These are phyloP conservation scores for Chaetoscypha palmicola DNA, from an alignment of 2,329 filamentous ascomycete species.

Conservation along the genomic window DNA sequence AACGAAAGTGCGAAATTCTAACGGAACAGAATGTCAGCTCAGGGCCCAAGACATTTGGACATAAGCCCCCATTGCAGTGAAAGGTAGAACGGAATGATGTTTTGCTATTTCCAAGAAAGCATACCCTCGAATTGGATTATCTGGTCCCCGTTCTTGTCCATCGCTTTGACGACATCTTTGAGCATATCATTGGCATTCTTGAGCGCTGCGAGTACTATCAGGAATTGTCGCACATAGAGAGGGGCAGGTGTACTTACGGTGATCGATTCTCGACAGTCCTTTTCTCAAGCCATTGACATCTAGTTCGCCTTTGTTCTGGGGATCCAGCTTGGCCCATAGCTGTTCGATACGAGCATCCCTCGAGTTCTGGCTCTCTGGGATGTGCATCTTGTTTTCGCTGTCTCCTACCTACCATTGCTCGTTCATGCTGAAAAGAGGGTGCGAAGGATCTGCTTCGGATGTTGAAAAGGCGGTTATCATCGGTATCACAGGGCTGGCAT, in stretches of 20 bases:
- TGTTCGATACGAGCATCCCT: conserved; percentile 75
- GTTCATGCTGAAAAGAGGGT: conserved; percentile 19
- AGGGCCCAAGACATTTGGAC: background rate
- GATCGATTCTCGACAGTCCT: conserved; percentile 81
- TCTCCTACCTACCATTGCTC: conserved; percentile 16
- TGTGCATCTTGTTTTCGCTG: conserved; percentile 40
- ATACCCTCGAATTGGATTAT: conserved; percentile 85
- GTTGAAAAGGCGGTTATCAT: conserved; percentile 17
- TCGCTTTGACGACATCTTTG: conserved; percentile 68
- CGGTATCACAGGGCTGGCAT: conserved; percentile 9
- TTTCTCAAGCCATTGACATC: conserved; percentile 79
- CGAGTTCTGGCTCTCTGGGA: conserved; percentile 69
- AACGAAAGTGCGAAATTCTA: conserved; percentile 88
- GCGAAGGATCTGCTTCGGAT: conserved; percentile 11
- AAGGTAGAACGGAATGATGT: too few species aligned
- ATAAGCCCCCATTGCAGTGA: too few species aligned
- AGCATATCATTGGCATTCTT: conserved; percentile 90
- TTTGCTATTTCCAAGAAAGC: conserved; percentile 24
- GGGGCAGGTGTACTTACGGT: conserved; percentile 44
- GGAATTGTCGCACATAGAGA: conserved; percentile 13
- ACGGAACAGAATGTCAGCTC: conserved; percentile 2
- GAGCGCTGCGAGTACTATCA: conserved; percentile 45
- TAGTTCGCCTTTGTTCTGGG: conserved; percentile 67
- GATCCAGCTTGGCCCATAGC: conserved; percentile 79
- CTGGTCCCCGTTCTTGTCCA: conserved; percentile 83